Base-by-base conservation (phyloP, 495 filamentous ascomycete species). In the Penicillium diatomitis region DNA sequence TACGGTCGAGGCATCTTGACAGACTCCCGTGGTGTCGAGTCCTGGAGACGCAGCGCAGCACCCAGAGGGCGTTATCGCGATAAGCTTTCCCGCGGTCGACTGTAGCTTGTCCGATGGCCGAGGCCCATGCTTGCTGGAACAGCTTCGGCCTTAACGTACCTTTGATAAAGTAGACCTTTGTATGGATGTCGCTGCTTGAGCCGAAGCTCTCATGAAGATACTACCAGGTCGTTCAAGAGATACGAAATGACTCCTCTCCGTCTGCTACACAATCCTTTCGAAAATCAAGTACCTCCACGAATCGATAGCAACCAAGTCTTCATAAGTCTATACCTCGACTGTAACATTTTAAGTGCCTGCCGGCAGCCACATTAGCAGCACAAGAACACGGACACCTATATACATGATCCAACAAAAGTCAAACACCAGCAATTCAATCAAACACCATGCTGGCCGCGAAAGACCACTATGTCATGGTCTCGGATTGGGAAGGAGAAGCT, bases 401-500 rank as follows among this genome's bases (percentile, higher is more conserved):
- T 44, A 44, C 41, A 44, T 9, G 34, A 44, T 32, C 41, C 51
- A 43, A 50, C 44, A 44, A 35, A 43, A 39, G 8, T 42, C 39
- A 20, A 12, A 41, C 8, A 4, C 41, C 10, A 30, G 7, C 29
- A 32, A 4, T 31, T n/a, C 48, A 58, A 11, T 34, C 32, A 45
- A 6, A 29, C 34, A 36, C 43, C 31, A 45, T 10, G 4, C 33
- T 41, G 48, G 51, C 51, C 55, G 48, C 54, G 35, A 48, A 28
- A 50, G 8, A 52, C 20, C 20, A 20, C 20, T 20, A 20, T 20
- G 20, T 20, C 20, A 20, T 20, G 36, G 46, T 42, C 44, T 54
- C 50, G 50, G 56, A 52, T 56, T 51, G 54, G 47, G 45, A 41
- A 44, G 11, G 35, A 45, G 11, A 29, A 35, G 11, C 20, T 20